Evolutionary conservation across 2,329 filamentous ascomycete genomes (phyloP), one percentile per base, ranked within the genome.

Genomic region (Parastagonospora avenae): DNA sequence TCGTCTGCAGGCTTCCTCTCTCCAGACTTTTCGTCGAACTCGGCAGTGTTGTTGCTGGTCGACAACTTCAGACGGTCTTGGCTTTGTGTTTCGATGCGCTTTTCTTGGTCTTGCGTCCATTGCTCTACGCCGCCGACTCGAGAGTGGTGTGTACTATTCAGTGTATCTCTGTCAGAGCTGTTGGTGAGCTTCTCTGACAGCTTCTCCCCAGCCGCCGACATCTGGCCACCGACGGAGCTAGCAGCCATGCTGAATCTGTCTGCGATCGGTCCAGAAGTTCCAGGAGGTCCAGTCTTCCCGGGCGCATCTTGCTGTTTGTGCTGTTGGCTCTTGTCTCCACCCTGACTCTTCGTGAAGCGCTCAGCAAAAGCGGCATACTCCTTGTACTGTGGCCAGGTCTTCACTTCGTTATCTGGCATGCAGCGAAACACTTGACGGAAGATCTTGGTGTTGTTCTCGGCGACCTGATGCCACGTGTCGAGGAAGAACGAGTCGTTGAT

Each of bases 401-500:
- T 88, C 24, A 96, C 94, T 68, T 97, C 91, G 44, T 87, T 97
- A 71, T 99, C 94, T 1, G 94, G 94, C 90, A 96, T 95, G 74
- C 92, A 97, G 40, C 92, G 87, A 79, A 99, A 99, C 8, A 99
- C 93, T 54, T 89, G 86, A 29, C 94, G 89, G 77, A 90, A 99
- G 41, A 99, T 83, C 70, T 92, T 93, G 2, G 94, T 99, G 72
- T 99, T 99, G 78, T 97, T 97, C 57, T 89, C 86, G 1, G 94
- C 94, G 46, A 92, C 86, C 14, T 86, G 82, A 59, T 88, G 87
- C 95, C 95, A 99, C 1, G 91, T 86, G 55, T 96, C 90, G 39
- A 94, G 85, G 70, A 91, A 90, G 74, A 99, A 99, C 1, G 82
- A 78, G 46, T 91, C 83, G 50, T 88, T 87, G 35, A 99, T 76